Evolutionary conservation across 352 stramenopile species (phyloP).

Genomic region (Phytopythium aichiense): DNA sequence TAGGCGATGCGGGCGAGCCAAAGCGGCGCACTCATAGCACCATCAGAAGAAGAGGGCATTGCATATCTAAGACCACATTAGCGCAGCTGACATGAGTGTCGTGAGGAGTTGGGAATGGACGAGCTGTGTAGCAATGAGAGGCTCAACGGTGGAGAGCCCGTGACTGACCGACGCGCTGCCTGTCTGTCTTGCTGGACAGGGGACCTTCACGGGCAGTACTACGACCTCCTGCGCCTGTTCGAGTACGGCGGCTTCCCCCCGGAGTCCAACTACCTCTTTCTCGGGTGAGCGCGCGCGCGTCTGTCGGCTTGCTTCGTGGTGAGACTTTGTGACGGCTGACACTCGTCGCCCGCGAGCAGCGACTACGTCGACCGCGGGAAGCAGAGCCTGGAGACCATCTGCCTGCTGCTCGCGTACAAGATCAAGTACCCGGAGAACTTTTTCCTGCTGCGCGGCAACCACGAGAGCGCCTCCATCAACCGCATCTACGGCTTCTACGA

Average conservation of each 20-base stretch:
- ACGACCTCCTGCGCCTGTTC: conserved; percentile 97
- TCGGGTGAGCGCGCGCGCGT: conserved; percentile 19
- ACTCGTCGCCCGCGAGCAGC: neutral
- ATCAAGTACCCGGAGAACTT: conserved; percentile 86
- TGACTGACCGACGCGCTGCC: neutral
- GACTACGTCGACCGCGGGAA: conserved; percentile 89
- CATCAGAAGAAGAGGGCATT: neutral
- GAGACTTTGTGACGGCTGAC: neutral
- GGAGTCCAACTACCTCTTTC: conserved; percentile 74
- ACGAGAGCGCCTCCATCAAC: conserved; percentile 79
- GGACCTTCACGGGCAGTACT: conserved; percentile 97
- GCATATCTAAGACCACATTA: neutral
- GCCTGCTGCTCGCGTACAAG: conserved; percentile 80
- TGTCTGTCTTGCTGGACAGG: conserved; percentile 26
- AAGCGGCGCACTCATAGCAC: too few relatives aligned
- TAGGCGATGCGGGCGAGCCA: too few relatives aligned
- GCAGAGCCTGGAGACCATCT: conserved; percentile 83
- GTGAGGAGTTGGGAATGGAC: neutral
- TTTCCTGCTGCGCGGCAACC: conserved; percentile 78
- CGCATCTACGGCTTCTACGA: conserved; percentile 83
- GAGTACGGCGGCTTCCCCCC: conserved; percentile 86
- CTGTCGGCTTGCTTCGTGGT: neutral
- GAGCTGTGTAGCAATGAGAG: neutral
- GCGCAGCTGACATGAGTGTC: neutral
- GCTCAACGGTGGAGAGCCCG: neutral